Percentiles rank a stretch among this genome's conserved stretches.
These are phyloP conservation scores for Micractinium sp. DNA, from an alignment of 139 green algal genomes.

Conservation along the genomic window DNA sequence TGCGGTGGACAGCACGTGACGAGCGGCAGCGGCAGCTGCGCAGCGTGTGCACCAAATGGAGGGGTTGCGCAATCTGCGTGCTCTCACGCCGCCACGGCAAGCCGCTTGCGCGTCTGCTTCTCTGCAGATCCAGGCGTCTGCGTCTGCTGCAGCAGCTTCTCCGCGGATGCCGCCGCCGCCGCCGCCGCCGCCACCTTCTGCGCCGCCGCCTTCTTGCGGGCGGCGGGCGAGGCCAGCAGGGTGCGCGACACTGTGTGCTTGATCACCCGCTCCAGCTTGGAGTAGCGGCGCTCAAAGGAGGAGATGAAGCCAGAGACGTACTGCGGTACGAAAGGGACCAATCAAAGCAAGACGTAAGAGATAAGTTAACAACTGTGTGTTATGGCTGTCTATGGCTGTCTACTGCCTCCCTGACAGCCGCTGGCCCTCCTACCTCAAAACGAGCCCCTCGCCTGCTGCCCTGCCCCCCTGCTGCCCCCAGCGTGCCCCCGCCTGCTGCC, in stretches of 20 bases:
- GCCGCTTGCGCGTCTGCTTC: neutral
- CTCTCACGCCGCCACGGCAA: neutral
- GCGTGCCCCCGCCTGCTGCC: no score
- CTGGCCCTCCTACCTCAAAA: no score
- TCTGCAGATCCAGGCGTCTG: no score
- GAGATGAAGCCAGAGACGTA: slow-evolving; percentile 33
- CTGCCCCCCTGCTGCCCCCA: no score
- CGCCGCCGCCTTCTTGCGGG: neutral
- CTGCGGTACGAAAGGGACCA: neutral
- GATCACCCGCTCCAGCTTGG: slow-evolving; percentile 45
- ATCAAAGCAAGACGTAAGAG: neutral
- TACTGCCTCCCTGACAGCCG: no score
- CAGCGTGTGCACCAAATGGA: no score
- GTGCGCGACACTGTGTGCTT: slow-evolving; percentile 19
- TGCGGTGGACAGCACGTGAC: no score
- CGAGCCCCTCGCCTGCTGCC: no score
- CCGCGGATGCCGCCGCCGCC: neutral
- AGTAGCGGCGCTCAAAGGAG: slow-evolving; percentile 49
- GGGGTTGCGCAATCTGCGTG: neutral
- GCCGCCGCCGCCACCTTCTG: neutral
- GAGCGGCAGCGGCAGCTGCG: no score
- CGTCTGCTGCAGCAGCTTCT: neutral
- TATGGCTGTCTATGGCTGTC: no score
- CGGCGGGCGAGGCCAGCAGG: slow-evolving; percentile 8
- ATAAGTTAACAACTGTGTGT: no score